Evolutionary conservation across 1,284 basidiomycete species (phyloP).

Genomic region (Fomes fomentarius): DNA sequence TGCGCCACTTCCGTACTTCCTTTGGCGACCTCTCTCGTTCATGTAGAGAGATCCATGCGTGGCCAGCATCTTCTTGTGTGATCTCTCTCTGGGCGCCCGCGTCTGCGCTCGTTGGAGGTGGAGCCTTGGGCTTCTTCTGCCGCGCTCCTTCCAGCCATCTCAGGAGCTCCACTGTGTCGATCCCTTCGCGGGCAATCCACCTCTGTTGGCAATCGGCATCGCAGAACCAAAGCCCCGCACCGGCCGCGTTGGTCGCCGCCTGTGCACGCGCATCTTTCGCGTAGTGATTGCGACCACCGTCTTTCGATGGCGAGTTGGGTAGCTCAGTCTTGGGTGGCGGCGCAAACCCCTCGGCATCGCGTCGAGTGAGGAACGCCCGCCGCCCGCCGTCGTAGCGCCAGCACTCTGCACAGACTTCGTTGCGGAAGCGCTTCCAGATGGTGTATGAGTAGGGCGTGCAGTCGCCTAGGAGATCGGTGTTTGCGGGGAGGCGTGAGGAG

Average conservation of each 20-base stretch:
- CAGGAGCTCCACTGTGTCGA: constrained; percentile 35
- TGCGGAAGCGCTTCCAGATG: constrained; percentile 49
- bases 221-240: constrained; percentile 58
- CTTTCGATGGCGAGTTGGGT: no score
- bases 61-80: constrained; percentile 23
- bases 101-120: constrained; percentile 22
- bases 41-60: constrained; percentile 27
- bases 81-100: constrained; percentile 9
- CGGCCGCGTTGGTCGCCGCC: constrained; percentile 3
- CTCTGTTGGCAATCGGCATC: constrained; percentile 45
- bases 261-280: not conserved
- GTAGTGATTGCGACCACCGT: no score
- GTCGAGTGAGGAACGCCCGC: constrained; percentile 30
- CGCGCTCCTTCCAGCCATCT: constrained; percentile 37
- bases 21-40: constrained; percentile 27
- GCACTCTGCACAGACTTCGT: constrained; percentile 66
- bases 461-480: constrained; percentile 27
- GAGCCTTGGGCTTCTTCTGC: constrained; percentile 34
- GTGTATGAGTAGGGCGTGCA: constrained; percentile 33
- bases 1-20: constrained; percentile 28
- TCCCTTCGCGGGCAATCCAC: constrained; percentile 44
- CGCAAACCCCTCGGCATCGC: constrained; percentile 27
- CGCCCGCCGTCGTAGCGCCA: constrained; percentile 58
- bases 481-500: constrained; percentile 22
- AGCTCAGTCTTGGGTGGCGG: no score